Evolutionary conservation across 306 rosid genomes (phyloP), one percentile per base, ranked within the genome.

Genomic region (Potentilla sterilis): DNA sequence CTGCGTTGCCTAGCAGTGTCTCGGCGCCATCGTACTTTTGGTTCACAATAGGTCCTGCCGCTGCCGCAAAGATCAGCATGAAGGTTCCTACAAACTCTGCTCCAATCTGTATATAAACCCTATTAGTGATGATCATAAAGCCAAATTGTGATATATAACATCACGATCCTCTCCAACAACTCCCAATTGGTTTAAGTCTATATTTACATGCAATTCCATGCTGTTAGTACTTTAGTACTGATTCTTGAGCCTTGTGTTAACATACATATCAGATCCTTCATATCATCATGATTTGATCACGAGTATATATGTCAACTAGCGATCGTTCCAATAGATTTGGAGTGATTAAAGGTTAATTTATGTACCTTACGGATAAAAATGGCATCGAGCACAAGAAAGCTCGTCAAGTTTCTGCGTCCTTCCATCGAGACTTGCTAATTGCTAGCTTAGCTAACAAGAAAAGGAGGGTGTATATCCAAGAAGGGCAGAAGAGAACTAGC

Each of bases 31-130:
- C 16, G 88, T 84, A 78, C 65, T 78, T 78, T 13, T 84, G 76
- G 83, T 84, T 75, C 72, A 84, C 49, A 1, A 84, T 71, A 7
- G 87, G 86, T 2, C 32, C 92, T 35, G 81, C 90, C 16, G 37
- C 78, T 16, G 87, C 87, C 0, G 69, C 82, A 69, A 87, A 89
- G 28, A 89, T 7, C 63, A 89, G 37, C 51, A 90, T 82, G 73
- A 86, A 90, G 22, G 90, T 90, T 1, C 96, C 96, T 34, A 88
- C 75, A 0, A 84, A 59, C 83, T 89, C 88, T 7, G 89, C 88
- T 61, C 77, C 88, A 16, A 78, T 41, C 85, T 81, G 54, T 22
- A 47, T 5, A 6, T 1, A 38, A 16, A 9, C 1, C 24, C 58
- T 24, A 43, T 68, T 22, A 69, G 40, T 44, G 47, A 42, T 58